Evolutionary conservation across 306 rosid species (phyloP).

Genomic region (Corylus avellana): DNA sequence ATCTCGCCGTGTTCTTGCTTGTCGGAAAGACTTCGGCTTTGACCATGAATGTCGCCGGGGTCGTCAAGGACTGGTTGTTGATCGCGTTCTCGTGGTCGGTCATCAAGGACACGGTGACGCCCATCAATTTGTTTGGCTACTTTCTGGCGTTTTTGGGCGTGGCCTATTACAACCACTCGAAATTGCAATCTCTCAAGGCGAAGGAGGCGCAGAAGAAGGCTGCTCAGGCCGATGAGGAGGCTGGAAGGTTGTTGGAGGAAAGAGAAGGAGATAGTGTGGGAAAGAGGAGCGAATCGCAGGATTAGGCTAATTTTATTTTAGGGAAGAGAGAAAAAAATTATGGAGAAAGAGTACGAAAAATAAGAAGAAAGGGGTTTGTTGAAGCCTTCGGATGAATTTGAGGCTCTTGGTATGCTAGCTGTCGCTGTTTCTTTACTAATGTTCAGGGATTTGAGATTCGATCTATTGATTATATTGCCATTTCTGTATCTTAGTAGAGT

Average conservation of each 20-base stretch:
- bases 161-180: conserved; percentile 78
- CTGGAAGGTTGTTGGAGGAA: conserved; percentile 65
- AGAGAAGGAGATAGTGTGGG: conserved; percentile 60
- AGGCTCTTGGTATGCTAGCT: conserved; percentile 33
- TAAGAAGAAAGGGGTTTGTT: conserved; percentile 33
- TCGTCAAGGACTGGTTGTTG: conserved; percentile 83
- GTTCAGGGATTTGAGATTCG: conserved; percentile 54
- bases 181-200: conserved; percentile 79
- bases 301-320: conserved; percentile 25
- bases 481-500: conserved; percentile 30
- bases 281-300: conserved; percentile 54
- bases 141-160: conserved; percentile 83
- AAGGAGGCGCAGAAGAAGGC: conserved; percentile 79
- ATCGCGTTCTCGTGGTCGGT: conserved; percentile 92
- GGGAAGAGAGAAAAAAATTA: conserved; percentile 2
- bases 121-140: conserved; percentile 75
- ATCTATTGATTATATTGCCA: conserved; percentile 33
- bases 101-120: conserved; percentile 82
- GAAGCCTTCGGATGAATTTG: conserved; percentile 27
- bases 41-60: conserved; percentile 95
- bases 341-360: conserved; percentile 23
- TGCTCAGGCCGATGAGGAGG: conserved; percentile 63
- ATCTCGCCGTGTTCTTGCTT: conserved; percentile 77
- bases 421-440: conserved; percentile 26
- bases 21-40: conserved; percentile 88